phyloP scores from a whole-genome alignment of 441 rosid species.

The Cnidoscolus chayamansa region DNA sequence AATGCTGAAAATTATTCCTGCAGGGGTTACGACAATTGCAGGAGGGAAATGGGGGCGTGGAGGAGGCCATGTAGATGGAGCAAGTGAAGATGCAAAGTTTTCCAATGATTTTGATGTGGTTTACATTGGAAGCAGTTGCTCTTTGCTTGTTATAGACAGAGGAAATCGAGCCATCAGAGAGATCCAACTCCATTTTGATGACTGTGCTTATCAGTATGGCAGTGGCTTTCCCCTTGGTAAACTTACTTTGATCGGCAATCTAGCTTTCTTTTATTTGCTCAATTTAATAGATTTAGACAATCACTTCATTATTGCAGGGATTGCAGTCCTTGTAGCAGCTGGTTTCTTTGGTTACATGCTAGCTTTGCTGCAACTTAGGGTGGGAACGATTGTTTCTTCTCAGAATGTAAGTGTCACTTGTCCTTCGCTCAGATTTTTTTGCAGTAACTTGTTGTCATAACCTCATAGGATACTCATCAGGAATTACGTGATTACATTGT shows the following conservation, averaged over 20 bases:
- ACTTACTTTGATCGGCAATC: neutral
- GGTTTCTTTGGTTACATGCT: slow-evolving; percentile 58
- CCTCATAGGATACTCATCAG: neutral
- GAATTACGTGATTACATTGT: neutral
- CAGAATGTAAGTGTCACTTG: slow-evolving; percentile 47
- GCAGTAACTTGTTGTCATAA: slow-evolving; percentile 11
- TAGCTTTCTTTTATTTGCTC: neutral
- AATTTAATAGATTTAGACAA: neutral
- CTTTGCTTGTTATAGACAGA: slow-evolving; percentile 81
- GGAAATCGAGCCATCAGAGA: slow-evolving; percentile 84
- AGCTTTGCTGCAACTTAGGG: slow-evolving; percentile 43
- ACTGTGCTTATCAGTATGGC: slow-evolving; percentile 70
- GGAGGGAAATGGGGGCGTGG: slow-evolving; percentile 80
- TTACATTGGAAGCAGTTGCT: slow-evolving; percentile 77
- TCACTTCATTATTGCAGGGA: slow-evolving; percentile 28
- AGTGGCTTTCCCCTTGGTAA: slow-evolving; percentile 50
- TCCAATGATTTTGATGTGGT: slow-evolving; percentile 87
- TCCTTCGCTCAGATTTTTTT: slow-evolving; percentile 10
- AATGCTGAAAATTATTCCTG: slow-evolving; percentile 12
- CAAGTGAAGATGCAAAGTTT: slow-evolving; percentile 89
- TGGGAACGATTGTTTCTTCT: slow-evolving; percentile 62
- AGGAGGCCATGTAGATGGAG: slow-evolving; percentile 88
- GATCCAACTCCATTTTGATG: slow-evolving; percentile 77
- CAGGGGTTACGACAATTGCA: slow-evolving; percentile 89
- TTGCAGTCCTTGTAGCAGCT: slow-evolving; percentile 62